Base-by-base conservation (phyloP, 164 flowering plant genomes). In the Tetrastigma voinierianum region DNA sequence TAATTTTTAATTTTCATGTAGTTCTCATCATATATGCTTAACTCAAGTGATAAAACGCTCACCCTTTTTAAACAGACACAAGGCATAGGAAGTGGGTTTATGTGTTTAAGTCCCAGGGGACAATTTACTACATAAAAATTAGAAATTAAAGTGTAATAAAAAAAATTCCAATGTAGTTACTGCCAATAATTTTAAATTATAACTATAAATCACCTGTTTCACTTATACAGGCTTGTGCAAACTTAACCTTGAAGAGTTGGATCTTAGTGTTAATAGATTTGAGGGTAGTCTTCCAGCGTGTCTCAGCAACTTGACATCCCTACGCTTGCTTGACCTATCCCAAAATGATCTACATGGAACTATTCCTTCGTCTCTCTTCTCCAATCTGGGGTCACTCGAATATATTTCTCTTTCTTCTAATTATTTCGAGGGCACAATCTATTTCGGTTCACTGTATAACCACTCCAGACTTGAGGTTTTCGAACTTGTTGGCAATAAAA, bases 281-380 rank as follows among this genome's bases (percentile, higher is more conserved):
- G 11, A 10, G 3, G 62, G 62, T n/a, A 13, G 1, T 10, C 17
- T 57, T 16, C 69, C 69, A 57, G 4, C 17, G 17, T 66, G 62
- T 25, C 10, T 57, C 10, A n/a, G 10, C 10, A 66, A 66, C n/a
- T n/a, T 66, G 25, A 57, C 69, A 0, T 66, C 69, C 24, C 62
- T 66, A 10, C 62, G 32, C 10, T 2, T 6, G 0, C 18, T 66
- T 16, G 40, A 57, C 49, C 52, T 66, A n/a, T 66, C 62, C 58
- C 0, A 0, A 1, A 65, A 65, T 45, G 51, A 65, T 17, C 1
- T 65, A 1, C 11, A 21, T 12, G 66, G 66, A 25, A 25, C 49
- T 10, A 48, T 62, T 13, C 24, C 45, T 46, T 60, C 18, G 10
- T 62, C 56, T 54, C 59, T 59, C 20, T 40, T 65, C 1, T 40